These are phyloP conservation scores for Cyclotella kingstonii DNA, from an alignment of 108 stramenopile genomes.

Conservation along the genomic window DNA sequence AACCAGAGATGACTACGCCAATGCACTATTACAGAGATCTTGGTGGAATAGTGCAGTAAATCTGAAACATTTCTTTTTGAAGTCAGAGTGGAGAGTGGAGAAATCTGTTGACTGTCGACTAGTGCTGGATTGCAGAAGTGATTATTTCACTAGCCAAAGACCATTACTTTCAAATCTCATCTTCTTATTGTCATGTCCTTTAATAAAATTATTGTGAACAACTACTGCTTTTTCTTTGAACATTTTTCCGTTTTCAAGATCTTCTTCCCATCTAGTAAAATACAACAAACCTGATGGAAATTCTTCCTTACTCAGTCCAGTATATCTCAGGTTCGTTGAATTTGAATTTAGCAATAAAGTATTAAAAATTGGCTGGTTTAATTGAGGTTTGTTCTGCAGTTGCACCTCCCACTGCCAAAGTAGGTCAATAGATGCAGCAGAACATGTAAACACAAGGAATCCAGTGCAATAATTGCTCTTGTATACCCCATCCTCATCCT, in stretches of 20 bases:
- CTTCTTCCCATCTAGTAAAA: constrained; percentile 10
- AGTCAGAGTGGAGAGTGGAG: too few relatives aligned
- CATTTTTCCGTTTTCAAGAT: background rate
- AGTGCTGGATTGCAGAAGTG: too few relatives aligned
- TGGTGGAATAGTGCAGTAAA: too few relatives aligned
- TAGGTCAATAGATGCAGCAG: constrained; percentile 8
- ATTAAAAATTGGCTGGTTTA: constrained; percentile 32
- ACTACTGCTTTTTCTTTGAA: constrained; percentile 14
- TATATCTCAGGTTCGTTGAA: background rate
- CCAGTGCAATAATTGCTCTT: constrained; percentile 21
- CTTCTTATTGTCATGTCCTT: constrained; percentile 22
- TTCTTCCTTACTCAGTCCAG: background rate
- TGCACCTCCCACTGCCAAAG: constrained; percentile 21
- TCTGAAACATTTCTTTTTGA: too few relatives aligned
- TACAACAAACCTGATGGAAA: constrained; percentile 21
- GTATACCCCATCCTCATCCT: background rate
- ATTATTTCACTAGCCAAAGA: constrained; percentile 8
- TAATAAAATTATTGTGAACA: constrained; percentile 33
- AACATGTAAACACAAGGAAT: constrained; percentile 11
- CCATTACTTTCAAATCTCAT: constrained; percentile 20
- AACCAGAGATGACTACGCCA: too few relatives aligned
- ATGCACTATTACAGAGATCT: too few relatives aligned
- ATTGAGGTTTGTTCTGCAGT: constrained; percentile 12
- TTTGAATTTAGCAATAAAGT: background rate
- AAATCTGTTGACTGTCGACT: too few relatives aligned